These are phyloP conservation scores for Coemansia sp. DNA, from an alignment of 192 early-diverging fungal species.

Conservation along the genomic window DNA sequence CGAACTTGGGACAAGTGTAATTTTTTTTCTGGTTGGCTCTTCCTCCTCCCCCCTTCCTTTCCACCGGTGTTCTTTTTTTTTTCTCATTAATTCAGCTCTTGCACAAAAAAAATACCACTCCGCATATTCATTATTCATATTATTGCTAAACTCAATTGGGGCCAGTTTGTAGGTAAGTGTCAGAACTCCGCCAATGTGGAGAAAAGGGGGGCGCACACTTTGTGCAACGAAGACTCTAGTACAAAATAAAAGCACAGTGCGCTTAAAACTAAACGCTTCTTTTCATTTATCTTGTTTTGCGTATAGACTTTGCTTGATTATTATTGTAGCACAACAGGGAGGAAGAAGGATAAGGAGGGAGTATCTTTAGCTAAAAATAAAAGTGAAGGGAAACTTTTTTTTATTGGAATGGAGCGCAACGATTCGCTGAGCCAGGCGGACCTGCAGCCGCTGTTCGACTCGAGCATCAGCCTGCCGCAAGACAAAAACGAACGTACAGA, in stretches of 20 bases:
- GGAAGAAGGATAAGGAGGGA: too few relatives aligned
- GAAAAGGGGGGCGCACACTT: too few relatives aligned
- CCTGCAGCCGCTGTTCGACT: conserved; percentile 44
- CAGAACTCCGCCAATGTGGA: neutral
- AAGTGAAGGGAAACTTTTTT: too few relatives aligned
- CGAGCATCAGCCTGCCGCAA: conserved; percentile 32
- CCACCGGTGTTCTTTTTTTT: neutral
- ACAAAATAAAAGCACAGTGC: too few relatives aligned
- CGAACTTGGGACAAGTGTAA: too few relatives aligned
- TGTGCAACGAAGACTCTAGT: too few relatives aligned
- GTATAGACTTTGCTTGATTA: too few relatives aligned
- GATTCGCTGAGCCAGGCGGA: neutral
- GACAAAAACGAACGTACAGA: neutral
- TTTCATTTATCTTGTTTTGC: too few relatives aligned
- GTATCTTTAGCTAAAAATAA: too few relatives aligned
- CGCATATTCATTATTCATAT: neutral
- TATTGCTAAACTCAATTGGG: neutral
- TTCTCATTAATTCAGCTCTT: conserved; percentile 1
- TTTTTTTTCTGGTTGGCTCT: neutral
- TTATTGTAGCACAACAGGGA: too few relatives aligned
- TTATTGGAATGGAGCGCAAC: neutral
- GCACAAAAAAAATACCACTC: conserved; percentile 1
- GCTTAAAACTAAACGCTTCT: too few relatives aligned
- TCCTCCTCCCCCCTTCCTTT: neutral
- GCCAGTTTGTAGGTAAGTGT: neutral